A percentile compares a stretch with the other conserved stretches of the same genome.
These are phyloP conservation scores for Rosa chinensis DNA, from an alignment of 306 rosid genomes.

Conservation along the genomic window DNA sequence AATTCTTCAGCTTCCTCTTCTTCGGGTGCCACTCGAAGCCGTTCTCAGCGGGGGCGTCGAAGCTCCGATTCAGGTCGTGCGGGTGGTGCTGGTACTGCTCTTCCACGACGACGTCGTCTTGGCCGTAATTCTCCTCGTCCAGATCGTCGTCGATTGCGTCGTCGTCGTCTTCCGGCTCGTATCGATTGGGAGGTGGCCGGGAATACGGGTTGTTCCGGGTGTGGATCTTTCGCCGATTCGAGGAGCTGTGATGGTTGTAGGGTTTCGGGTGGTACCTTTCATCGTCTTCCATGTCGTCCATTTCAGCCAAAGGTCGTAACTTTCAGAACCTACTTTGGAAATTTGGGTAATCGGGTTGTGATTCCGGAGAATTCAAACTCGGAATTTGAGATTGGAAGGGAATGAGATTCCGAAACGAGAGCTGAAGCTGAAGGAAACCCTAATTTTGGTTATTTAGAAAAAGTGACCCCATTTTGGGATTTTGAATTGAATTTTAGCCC, in stretches of 20 bases:
- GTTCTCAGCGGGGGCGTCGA: constrained; percentile 20
- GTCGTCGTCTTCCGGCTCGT: constrained; percentile 35
- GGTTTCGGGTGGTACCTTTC: constrained; percentile 51
- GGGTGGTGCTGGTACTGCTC: constrained; percentile 14
- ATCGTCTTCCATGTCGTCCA: constrained; percentile 63
- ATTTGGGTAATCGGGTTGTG: background rate
- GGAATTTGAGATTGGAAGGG: background rate
- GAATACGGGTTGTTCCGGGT: constrained; percentile 34
- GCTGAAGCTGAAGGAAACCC: background rate
- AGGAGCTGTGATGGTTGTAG: constrained; percentile 35
- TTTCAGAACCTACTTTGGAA: background rate
- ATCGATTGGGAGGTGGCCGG: constrained; percentile 32
- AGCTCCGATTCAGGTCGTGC: constrained; percentile 28
- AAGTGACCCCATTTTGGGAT: background rate
- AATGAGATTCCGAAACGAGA: background rate
- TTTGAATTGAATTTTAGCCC: background rate
- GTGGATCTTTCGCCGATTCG: constrained; percentile 45
- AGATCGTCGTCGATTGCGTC: constrained; percentile 25
- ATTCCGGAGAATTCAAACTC: background rate
- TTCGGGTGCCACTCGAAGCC: constrained; percentile 49
- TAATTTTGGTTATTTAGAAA: background rate
- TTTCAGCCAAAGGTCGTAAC: background rate
- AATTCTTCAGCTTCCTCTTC: constrained; percentile 49
- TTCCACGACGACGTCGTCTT: constrained; percentile 11
- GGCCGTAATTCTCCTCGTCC: constrained; percentile 31